phyloP scores from a whole-genome alignment of 192 early-diverging fungal species.

The Borealophlyctis nickersoniae region DNA sequence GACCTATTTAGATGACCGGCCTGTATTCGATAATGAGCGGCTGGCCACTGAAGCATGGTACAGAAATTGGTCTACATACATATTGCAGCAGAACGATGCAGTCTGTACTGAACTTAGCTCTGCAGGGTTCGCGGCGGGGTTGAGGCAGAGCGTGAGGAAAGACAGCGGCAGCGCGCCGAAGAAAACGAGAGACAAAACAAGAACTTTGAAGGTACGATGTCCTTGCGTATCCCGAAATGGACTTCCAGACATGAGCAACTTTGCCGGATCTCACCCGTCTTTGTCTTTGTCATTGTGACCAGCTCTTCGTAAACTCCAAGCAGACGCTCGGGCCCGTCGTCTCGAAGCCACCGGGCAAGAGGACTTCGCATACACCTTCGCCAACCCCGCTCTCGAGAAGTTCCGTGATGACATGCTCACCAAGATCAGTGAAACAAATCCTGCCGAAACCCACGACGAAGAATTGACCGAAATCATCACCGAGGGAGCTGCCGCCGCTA shows the following conservation, averaged over 20 bases:
- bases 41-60: slow-evolving; percentile 54
- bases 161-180: slow-evolving; percentile 44
- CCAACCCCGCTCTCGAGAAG: slow-evolving; percentile 19
- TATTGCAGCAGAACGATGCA: not conserved
- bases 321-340: slow-evolving; percentile 33
- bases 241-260: not conserved
- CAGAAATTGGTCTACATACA: not conserved
- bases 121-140: slow-evolving; percentile 27
- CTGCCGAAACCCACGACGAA: not conserved
- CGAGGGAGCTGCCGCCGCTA: slow-evolving; percentile 1
- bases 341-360: slow-evolving; percentile 37
- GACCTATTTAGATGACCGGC: slow-evolving; percentile 60
- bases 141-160: slow-evolving; percentile 40
- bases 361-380: slow-evolving; percentile 25
- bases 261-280: not conserved
- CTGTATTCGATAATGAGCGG: slow-evolving; percentile 61
- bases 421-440: slow-evolving; percentile 20
- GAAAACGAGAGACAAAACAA: slow-evolving; percentile 43
- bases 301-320: slow-evolving; percentile 45
- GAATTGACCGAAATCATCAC: no score
- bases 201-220: slow-evolving; percentile 53
- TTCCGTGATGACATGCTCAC: slow-evolving; percentile 43
- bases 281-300: no score
- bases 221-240: not conserved
- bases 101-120: not conserved